These are phyloP conservation scores for Fusarium duplospermum DNA, from an alignment of 2,329 filamentous ascomycete genomes.

Conservation along the genomic window DNA sequence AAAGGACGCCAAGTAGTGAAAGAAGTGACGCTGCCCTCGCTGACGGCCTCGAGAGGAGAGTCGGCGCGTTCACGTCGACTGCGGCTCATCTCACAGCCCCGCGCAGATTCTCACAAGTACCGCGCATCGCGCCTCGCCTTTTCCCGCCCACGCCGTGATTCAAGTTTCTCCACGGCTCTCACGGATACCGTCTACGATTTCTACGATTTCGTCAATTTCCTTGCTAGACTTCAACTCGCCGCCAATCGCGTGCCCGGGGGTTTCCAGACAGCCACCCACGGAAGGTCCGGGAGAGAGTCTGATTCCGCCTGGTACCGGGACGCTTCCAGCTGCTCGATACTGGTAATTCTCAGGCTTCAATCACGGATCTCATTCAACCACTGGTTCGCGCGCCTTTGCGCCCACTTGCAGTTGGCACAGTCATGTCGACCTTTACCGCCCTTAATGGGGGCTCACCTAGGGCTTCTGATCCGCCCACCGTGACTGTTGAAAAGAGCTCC, in stretches of 20 bases:
- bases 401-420: neutral
- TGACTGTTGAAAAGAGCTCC: slow-evolving; percentile 46
- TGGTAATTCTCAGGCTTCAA: slow-evolving; percentile 6
- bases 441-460: slow-evolving; percentile 63
- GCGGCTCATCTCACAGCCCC: slow-evolving; percentile 10
- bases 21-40: slow-evolving; percentile 7
- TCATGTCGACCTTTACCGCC: slow-evolving; percentile 64
- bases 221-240: slow-evolving; percentile 1
- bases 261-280: slow-evolving; percentile 18
- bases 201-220: slow-evolving; percentile 7
- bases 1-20: slow-evolving; percentile 1
- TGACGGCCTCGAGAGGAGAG: slow-evolving; percentile 1
- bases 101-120: slow-evolving; percentile 14
- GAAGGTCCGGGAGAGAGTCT: slow-evolving; percentile 31
- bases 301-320: slow-evolving; percentile 11
- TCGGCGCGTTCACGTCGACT: slow-evolving; percentile 5
- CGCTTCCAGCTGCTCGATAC: slow-evolving; percentile 5
- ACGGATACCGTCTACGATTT: neutral
- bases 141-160: neutral
- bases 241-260: slow-evolving; percentile 9
- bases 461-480: slow-evolving; percentile 50
- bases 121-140: slow-evolving; percentile 11
- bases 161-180: neutral
- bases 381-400: neutral
- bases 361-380: neutral